Percentiles rank a stretch among this genome's conserved stretches.
phyloP scores from a whole-genome alignment of 441 rosid genomes.

The Bruguiera hainesii region DNA sequence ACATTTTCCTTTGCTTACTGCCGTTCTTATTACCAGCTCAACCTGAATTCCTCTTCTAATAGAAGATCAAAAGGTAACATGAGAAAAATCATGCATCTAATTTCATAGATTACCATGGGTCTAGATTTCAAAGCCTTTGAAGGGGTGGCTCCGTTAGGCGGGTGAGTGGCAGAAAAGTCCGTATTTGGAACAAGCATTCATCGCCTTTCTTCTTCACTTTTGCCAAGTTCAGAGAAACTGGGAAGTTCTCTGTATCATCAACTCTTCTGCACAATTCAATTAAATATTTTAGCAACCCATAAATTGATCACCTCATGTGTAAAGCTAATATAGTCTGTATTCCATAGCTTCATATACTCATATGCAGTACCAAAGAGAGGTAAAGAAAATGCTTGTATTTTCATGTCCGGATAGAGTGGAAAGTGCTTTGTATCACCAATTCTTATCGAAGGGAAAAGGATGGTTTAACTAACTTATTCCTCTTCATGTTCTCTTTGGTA shows the following conservation, averaged over 20 bases:
- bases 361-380: too few relatives aligned
- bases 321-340: too few relatives aligned
- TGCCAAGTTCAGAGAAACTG: conserved; percentile 22
- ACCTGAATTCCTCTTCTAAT: not conserved
- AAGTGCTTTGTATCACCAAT: conserved; percentile 41
- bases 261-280: conserved; percentile 28
- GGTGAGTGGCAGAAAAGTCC: conserved; percentile 57
- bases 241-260: conserved; percentile 46
- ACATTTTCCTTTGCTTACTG: not conserved
- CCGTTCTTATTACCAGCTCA: not conserved
- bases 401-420: not conserved
- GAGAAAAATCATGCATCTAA: conserved; percentile 1
- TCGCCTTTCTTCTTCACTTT: not conserved
- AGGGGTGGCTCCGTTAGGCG: conserved; percentile 36
- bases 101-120: conserved; percentile 44
- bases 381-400: too few relatives aligned
- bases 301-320: too few relatives aligned
- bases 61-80: not conserved
- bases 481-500: conserved; percentile 45
- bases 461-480: conserved; percentile 37
- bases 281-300: not conserved
- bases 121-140: conserved; percentile 47
- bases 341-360: too few relatives aligned
- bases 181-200: conserved; percentile 31
- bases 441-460: conserved; percentile 17